Evolutionary conservation across 23 red algal genomes (phyloP).

Genomic region (Pyropia haitanensis): DNA sequence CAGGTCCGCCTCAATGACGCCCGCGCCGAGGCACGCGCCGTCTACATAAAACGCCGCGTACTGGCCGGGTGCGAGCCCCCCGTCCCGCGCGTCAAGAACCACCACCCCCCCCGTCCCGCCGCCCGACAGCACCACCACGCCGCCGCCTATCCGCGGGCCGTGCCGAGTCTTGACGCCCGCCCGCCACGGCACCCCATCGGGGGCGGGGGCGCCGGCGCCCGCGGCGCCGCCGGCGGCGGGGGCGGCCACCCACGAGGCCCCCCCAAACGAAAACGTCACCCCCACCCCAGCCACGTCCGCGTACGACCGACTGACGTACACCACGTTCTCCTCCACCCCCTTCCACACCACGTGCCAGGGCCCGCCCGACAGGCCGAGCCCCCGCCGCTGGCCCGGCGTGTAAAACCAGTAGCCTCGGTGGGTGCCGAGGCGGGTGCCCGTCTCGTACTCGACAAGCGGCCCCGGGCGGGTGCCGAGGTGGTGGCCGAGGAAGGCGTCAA

Average conservation of each 20-base stretch:
- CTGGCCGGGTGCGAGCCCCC: conserved; percentile 83
- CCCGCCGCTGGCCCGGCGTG: conserved; percentile 78
- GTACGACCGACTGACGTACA: conserved; percentile 83
- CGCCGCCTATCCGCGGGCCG: conserved; percentile 28
- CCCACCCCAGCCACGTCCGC: conserved; percentile 11
- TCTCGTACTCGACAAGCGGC: conserved; percentile 79
- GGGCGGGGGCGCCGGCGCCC: background rate
- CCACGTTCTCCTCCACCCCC: conserved; percentile 67
- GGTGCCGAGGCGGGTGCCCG: conserved; percentile 54
- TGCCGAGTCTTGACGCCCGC: conserved; percentile 82
- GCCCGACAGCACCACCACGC: conserved; percentile 15
- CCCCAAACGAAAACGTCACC: conserved; percentile 50
- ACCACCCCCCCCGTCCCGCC: conserved; percentile 21
- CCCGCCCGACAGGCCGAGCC: conserved; percentile 66
- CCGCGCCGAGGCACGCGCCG: conserved; percentile 70
- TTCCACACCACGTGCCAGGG: conserved; percentile 94
- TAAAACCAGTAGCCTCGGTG: conserved; percentile 97
- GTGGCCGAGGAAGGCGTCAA: conserved; percentile 91
- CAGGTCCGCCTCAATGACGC: conserved; percentile 47
- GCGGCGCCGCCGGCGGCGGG: conserved; percentile 4
- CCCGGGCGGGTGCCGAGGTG: conserved; percentile 62
- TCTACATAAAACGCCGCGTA: conserved; percentile 88
- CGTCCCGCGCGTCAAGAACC: conserved; percentile 15
- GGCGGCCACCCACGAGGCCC: conserved; percentile 52
- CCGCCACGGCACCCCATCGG: background rate